Percentiles rank a stretch among this genome's conserved stretches.
Evolutionary conservation across 345 rosid genomes (phyloP).

Genomic region (Populus pruinosa): DNA sequence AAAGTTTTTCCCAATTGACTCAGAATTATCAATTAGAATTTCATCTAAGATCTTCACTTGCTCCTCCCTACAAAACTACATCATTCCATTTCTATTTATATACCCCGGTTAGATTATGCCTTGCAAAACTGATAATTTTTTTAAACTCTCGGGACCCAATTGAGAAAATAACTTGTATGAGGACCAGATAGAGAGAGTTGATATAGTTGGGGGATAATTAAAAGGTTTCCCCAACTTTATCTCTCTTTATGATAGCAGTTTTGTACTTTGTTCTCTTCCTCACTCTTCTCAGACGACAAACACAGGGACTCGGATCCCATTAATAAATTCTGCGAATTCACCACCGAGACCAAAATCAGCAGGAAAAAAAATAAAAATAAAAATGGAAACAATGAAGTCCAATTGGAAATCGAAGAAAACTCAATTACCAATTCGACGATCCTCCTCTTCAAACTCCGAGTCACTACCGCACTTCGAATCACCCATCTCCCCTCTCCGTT

Average conservation of each 20-base stretch:
- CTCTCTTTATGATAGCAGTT: background rate
- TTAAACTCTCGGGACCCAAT: background rate
- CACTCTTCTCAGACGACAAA: background rate
- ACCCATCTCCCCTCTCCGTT: constrained; percentile 64
- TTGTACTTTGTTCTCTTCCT: background rate
- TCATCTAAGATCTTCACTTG: background rate
- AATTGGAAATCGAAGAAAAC: constrained; percentile 10
- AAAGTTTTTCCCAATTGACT: background rate
- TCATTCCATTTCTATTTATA: fast-evolving
- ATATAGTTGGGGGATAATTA: background rate
- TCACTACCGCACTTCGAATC: constrained; percentile 42
- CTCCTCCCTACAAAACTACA: too few relatives aligned
- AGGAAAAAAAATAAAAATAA: background rate
- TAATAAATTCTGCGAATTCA: constrained; percentile 1
- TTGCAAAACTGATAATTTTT: background rate
- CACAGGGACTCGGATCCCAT: background rate
- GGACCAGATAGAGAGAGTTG: background rate
- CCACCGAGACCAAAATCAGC: background rate
- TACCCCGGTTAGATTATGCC: too few relatives aligned
- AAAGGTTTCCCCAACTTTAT: background rate
- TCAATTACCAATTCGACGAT: constrained; percentile 32
- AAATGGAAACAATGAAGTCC: background rate
- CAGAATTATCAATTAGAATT: background rate
- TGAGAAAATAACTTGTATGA: background rate
- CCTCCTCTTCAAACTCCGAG: constrained; percentile 65